A percentile compares a stretch with the other conserved stretches of the same genome.
Conservation (phyloP, 495 filamentous ascomycete genomes). For the Neurospora sp. region DNA sequence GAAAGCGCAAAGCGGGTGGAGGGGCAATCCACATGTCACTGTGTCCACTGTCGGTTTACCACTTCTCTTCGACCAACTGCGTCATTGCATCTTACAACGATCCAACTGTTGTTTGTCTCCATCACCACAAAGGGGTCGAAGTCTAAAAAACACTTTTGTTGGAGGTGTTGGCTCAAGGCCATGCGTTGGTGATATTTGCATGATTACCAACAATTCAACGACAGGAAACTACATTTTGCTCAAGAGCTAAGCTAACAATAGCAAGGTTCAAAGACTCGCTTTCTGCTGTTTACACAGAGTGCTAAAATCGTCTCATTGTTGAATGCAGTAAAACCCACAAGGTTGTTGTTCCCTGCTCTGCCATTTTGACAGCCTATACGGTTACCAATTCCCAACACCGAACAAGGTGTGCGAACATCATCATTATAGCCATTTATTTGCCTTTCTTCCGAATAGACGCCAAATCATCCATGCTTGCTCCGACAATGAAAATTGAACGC, state of each 20-base stretch:
- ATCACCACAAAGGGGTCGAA: not conserved
- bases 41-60: not conserved
- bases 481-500: not conserved
- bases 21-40: not conserved
- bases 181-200: not conserved
- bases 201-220: not conserved
- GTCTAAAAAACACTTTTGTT: not conserved
- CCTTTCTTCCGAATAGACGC: not conserved
- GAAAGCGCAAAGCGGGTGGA: not conserved
- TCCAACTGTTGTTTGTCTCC: not conserved
- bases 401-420: not conserved
- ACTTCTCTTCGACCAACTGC: not conserved
- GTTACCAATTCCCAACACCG: not conserved
- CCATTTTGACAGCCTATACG: not conserved
- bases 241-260: not conserved
- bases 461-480: not conserved
- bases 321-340: not conserved
- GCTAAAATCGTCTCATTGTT: not conserved
- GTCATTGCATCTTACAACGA: not conserved
- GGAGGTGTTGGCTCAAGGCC: not conserved
- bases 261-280: not conserved
- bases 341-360: not conserved
- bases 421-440: not conserved
- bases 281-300: not conserved
- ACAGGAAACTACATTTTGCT: not conserved